Evolutionary conservation across 192 early-diverging fungal species (phyloP).

Genomic region (Backusella morwellensis): DNA sequence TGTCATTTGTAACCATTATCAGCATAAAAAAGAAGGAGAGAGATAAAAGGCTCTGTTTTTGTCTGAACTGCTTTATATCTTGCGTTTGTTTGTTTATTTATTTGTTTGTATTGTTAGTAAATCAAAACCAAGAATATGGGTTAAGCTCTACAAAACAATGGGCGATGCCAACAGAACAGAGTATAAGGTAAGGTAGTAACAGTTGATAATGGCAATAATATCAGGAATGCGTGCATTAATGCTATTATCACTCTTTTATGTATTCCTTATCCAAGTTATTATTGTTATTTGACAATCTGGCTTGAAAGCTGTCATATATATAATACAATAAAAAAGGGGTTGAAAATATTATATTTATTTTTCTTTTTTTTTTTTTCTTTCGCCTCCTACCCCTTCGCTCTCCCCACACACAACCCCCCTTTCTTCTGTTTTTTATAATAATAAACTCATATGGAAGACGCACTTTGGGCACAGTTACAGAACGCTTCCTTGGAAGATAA

Average conservation of each 20-base stretch:
- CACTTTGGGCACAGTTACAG: slow-evolving; percentile 19
- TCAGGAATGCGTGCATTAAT: too few relatives aligned
- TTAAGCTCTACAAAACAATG: not conserved
- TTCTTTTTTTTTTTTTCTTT: not conserved
- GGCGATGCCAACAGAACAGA: too few relatives aligned
- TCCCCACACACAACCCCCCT: not conserved
- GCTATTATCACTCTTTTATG: too few relatives aligned
- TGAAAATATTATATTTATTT: not conserved
- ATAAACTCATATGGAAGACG: slow-evolving; percentile 24
- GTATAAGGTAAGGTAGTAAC: too few relatives aligned
- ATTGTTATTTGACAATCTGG: not conserved
- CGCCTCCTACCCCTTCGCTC: not conserved
- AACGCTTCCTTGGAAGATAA: slow-evolving; percentile 16
- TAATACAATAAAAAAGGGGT: not conserved
- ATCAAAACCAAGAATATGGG: not conserved
- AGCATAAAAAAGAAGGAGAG: not conserved
- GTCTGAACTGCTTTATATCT: not conserved
- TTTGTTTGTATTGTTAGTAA: not conserved
- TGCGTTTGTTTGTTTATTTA: not conserved
- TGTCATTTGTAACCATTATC: not conserved
- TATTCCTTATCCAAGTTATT: not conserved
- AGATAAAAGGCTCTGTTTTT: not conserved
- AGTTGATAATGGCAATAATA: too few relatives aligned
- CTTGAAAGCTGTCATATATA: not conserved
- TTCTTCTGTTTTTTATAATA: not conserved